phyloP scores from a whole-genome alignment of 1,284 basidiomycete species.

The Irpex sp. region DNA sequence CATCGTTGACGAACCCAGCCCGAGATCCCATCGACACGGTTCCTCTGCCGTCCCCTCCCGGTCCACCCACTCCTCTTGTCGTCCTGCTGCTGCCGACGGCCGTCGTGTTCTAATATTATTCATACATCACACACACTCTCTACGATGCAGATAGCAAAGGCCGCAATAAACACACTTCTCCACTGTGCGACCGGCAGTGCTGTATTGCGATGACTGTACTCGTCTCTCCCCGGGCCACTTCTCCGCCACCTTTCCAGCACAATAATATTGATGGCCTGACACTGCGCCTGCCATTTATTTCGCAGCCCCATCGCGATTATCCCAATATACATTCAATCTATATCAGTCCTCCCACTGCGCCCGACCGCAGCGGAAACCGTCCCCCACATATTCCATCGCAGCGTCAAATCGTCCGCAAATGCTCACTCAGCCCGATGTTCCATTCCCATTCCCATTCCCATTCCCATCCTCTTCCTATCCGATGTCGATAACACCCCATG shows the following conservation, averaged over 20 bases:
- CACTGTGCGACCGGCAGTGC: not conserved
- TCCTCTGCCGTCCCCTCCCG: not conserved
- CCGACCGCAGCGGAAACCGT: not conserved
- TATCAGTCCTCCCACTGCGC: not conserved
- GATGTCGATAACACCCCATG: too few relatives aligned
- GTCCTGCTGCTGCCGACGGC: too few relatives aligned
- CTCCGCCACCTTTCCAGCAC: not conserved
- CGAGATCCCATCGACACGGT: not conserved
- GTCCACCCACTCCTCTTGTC: too few relatives aligned
- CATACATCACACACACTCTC: too few relatives aligned
- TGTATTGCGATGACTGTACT: not conserved
- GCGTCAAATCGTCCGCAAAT: not conserved
- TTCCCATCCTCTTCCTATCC: too few relatives aligned
- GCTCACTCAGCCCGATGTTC: not conserved
- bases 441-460: too few relatives aligned
- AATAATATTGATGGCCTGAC: not conserved
- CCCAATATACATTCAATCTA: too few relatives aligned
- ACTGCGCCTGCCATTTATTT: too few relatives aligned
- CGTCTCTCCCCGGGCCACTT: not conserved
- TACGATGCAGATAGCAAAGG: too few relatives aligned
- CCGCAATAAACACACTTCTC: too few relatives aligned
- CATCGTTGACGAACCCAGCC: slow-evolving; percentile 1
- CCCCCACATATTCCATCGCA: not conserved
- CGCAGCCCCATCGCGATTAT: too few relatives aligned
- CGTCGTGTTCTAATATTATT: too few relatives aligned